Evolutionary conservation across 345 rosid species (phyloP).

Genomic region (Populus simonii): DNA sequence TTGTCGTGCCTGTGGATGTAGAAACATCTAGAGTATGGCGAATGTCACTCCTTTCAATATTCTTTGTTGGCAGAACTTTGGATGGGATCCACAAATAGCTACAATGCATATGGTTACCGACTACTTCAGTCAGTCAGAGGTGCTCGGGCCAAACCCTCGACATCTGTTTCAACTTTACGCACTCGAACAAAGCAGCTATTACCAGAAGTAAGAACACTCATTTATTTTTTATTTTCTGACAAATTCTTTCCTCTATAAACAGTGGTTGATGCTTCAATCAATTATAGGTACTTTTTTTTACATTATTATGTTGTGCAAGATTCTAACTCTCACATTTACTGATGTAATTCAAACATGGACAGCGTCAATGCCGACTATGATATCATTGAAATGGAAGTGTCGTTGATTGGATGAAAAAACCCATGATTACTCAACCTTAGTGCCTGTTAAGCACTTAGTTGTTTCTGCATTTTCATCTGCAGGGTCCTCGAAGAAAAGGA

Average conservation of each 20-base stretch:
- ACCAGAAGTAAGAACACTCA: constrained; percentile 51
- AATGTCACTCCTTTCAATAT: constrained; percentile 18
- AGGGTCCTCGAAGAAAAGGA: constrained; percentile 69
- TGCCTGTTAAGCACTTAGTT: not conserved
- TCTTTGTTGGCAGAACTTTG: constrained; percentile 61
- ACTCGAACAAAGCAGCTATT: constrained; percentile 77
- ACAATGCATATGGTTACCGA: constrained; percentile 87
- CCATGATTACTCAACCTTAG: not conserved
- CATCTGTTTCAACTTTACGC: constrained; percentile 95
- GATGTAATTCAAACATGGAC: not conserved
- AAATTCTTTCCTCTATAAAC: not conserved
- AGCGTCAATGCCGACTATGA: not conserved
- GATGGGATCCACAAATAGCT: constrained; percentile 93
- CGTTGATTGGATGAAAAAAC: not conserved
- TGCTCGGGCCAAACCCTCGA: constrained; percentile 82
- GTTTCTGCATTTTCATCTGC: constrained; percentile 15
- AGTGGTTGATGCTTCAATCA: not conserved
- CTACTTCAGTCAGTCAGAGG: constrained; percentile 84
- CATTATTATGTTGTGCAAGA: not conserved
- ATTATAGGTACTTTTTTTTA: not conserved
- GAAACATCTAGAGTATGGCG: not conserved
- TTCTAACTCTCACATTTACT: not conserved
- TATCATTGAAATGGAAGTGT: not conserved
- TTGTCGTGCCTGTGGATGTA: not conserved
- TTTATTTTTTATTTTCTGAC: not conserved